phyloP scores from a whole-genome alignment of 2,329 filamentous ascomycete species.

The Alternaria incomplexa region DNA sequence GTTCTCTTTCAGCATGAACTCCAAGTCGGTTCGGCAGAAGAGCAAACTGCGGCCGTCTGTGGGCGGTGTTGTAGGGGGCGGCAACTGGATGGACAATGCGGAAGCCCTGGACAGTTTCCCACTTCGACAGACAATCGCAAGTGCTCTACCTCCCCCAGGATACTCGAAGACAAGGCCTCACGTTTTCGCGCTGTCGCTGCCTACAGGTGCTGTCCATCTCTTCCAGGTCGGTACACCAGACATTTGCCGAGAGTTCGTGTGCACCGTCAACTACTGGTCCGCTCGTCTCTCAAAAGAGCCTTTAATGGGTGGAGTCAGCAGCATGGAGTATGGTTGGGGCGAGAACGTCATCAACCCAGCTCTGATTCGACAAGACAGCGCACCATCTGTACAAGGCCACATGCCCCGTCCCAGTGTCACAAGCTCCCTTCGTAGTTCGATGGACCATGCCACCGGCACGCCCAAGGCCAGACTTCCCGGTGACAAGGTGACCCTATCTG shows the following conservation, averaged over 20 bases:
- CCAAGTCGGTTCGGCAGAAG: slow-evolving; percentile 75
- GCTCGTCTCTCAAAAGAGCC: slow-evolving; percentile 93
- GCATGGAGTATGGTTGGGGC: slow-evolving; percentile 97
- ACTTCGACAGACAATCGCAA: slow-evolving; percentile 89
- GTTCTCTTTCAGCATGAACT: slow-evolving; percentile 85
- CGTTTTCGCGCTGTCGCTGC: slow-evolving; percentile 92
- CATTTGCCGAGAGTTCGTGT: slow-evolving; percentile 92
- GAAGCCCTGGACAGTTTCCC: slow-evolving; percentile 87
- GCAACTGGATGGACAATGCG: slow-evolving; percentile 98
- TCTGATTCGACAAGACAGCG: slow-evolving; percentile 50
- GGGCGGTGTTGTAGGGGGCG: slow-evolving; percentile 82
- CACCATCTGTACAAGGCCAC: slow-evolving; percentile 40
- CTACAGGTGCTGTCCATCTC: slow-evolving; percentile 93
- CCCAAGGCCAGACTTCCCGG: slow-evolving; percentile 76
- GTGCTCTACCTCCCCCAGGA: slow-evolving; percentile 84
- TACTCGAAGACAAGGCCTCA: slow-evolving; percentile 90
- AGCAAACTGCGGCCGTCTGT: slow-evolving; percentile 61
- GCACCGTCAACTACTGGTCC: slow-evolving; percentile 96
- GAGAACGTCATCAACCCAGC: slow-evolving; percentile 73
- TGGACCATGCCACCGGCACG: slow-evolving; percentile 62
- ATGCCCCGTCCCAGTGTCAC: slow-evolving; percentile 61
- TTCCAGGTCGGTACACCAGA: slow-evolving; percentile 97
- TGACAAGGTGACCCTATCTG: slow-evolving; percentile 81
- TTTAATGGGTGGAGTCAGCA: slow-evolving; percentile 89
- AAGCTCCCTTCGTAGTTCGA: slow-evolving; percentile 66